A percentile compares a stretch with the other conserved stretches of the same genome.
phyloP scores from a whole-genome alignment of 768 basidiomycete genomes.

The Dacryopinax primogenitus region DNA sequence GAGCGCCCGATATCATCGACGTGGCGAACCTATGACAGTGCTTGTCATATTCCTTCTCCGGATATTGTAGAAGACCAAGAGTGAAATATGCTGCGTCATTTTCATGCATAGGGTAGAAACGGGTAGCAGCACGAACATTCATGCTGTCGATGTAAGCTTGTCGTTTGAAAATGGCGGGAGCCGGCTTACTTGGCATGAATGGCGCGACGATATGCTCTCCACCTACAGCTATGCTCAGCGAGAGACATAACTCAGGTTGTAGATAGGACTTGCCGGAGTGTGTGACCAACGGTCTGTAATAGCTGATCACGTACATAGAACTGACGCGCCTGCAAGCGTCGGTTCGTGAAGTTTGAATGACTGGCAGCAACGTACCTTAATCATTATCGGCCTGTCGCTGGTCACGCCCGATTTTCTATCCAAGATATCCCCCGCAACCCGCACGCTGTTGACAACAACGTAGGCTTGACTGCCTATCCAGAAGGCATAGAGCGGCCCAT shows the following conservation, averaged over 20 bases:
- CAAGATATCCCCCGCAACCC: background rate
- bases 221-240: background rate
- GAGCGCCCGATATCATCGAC: background rate
- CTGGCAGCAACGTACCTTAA: background rate
- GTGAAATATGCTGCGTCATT: background rate
- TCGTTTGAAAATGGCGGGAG: background rate
- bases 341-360: background rate
- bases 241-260: background rate
- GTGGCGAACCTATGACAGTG: background rate
- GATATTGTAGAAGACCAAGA: background rate
- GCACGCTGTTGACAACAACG: background rate
- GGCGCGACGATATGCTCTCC: background rate
- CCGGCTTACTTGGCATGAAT: background rate
- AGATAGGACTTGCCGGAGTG: background rate
- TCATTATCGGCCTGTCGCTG: background rate
- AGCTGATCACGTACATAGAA: background rate
- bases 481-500: background rate
- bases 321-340: background rate
- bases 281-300: background rate
- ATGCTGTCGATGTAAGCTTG: background rate
- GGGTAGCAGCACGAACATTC: background rate
- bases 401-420: background rate
- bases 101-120: background rate
- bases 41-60: background rate
- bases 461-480: background rate